Evolutionary conservation across 306 rosid species (phyloP).

Genomic region (Castanea sativa): DNA sequence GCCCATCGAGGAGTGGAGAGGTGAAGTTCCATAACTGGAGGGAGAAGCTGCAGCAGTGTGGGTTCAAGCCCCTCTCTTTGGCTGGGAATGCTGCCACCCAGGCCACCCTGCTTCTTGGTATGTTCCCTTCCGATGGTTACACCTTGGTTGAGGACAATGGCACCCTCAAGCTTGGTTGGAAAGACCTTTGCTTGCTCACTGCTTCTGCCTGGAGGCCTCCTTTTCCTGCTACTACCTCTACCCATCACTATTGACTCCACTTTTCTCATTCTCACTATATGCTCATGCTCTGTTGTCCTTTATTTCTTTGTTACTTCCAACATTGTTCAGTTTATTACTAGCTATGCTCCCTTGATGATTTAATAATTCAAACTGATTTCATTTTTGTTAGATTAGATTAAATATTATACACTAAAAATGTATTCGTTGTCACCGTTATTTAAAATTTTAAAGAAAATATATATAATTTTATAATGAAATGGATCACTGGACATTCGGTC

Average conservation of each 20-base stretch:
- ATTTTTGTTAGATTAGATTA: no score
- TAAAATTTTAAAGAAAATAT: no score
- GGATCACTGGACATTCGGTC: no score
- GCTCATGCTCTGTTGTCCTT: no score
- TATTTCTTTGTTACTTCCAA: no score
- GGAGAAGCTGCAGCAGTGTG: conserved; percentile 84
- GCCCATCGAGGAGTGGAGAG: conserved; percentile 86
- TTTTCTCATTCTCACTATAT: not conserved
- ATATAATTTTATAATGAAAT: no score
- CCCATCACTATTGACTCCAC: not conserved
- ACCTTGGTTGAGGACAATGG: conserved; percentile 96
- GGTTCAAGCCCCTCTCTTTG: conserved; percentile 77
- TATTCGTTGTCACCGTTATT: no score
- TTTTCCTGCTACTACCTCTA: conserved; percentile 32
- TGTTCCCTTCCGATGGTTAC: conserved; percentile 97
- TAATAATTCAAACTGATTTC: no score
- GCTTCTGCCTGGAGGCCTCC: conserved; percentile 99
- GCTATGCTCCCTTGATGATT: no score
- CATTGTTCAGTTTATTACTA: no score
- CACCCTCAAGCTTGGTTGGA: conserved; percentile 94
- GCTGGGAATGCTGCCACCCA: conserved; percentile 98
- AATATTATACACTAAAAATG: no score
- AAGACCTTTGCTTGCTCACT: conserved; percentile 93
- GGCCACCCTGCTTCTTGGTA: conserved; percentile 81
- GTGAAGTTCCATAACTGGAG: conserved; percentile 91